Percentiles rank a stretch among this genome's conserved stretches.
phyloP scores from a whole-genome alignment of 495 filamentous ascomycete species.

The Saxophila tyrrhenica region DNA sequence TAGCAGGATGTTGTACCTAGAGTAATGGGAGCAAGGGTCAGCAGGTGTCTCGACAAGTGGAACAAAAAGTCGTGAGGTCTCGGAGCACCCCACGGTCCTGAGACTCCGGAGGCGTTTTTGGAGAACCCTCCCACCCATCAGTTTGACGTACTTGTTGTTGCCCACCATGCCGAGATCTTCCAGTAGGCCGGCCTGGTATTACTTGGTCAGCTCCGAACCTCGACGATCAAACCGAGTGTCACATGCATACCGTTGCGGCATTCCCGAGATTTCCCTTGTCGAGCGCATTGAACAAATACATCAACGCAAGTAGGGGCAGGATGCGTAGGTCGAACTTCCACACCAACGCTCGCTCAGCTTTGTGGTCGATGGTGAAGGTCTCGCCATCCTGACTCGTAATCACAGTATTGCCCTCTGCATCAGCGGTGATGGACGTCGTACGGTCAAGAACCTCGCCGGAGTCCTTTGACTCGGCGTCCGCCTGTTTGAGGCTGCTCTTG shows the following conservation, averaged over 20 bases:
- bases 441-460: neutral
- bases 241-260: conserved; percentile 43
- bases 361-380: conserved; percentile 6
- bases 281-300: conserved; percentile 33
- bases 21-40: neutral
- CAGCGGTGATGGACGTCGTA: neutral
- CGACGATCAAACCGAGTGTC: neutral
- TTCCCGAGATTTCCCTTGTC: conserved; percentile 40
- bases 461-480: neutral
- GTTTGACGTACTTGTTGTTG: conserved; percentile 31
- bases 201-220: neutral
- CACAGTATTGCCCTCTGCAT: conserved; percentile 7
- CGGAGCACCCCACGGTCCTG: too few species aligned
- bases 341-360: conserved; percentile 18
- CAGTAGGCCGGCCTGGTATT: conserved; percentile 33
- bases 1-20: conserved; percentile 57
- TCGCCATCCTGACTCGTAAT: conserved; percentile 10
- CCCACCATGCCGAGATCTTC: conserved; percentile 38
- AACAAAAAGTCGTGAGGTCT: too few species aligned
- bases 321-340: conserved; percentile 31
- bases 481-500: neutral
- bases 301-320: conserved; percentile 30
- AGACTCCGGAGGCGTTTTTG: too few species aligned
- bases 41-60: too few species aligned
- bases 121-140: too few species aligned